Conservation (phyloP, 164 flowering plant species). For the Amborella trichopoda region DNA sequence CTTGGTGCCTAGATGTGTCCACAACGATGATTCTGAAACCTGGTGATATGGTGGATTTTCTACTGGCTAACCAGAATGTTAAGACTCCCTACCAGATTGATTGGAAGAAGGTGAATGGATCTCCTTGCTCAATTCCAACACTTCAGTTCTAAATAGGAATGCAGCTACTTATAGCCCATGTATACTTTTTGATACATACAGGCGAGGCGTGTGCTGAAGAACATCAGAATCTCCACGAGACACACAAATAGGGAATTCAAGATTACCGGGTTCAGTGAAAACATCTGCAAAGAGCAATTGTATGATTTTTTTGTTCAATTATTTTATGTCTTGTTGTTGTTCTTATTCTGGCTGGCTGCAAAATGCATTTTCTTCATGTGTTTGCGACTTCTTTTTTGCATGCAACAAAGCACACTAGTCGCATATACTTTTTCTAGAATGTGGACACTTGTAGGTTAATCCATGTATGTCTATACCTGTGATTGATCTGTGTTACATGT, state of each 20-base stretch:
- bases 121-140: too few species aligned
- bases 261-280: constrained; percentile 79
- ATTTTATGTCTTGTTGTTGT: not conserved
- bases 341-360: not conserved
- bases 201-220: constrained; percentile 71
- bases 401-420: too few species aligned
- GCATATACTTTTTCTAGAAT: not conserved
- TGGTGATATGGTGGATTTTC: constrained; percentile 78
- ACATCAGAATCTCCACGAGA: constrained; percentile 45
- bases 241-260: constrained; percentile 57
- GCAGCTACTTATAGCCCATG: too few species aligned
- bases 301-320: constrained; percentile 13
- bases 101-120: constrained; percentile 56
- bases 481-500: not conserved
- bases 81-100: constrained; percentile 48
- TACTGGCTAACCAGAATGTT: constrained; percentile 65
- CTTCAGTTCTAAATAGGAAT: too few species aligned
- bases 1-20: constrained; percentile 59
- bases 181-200: too few species aligned
- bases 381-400: too few species aligned
- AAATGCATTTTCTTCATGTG: not conserved
- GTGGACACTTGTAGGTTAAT: not conserved
- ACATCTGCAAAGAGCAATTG: constrained; percentile 50
- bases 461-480: not conserved
- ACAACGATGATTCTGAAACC: constrained; percentile 87